Evolutionary conservation across 108 stramenopile genomes (phyloP), one percentile per base, ranked within the genome.

Genomic region (Schizochytrium sp.): DNA sequence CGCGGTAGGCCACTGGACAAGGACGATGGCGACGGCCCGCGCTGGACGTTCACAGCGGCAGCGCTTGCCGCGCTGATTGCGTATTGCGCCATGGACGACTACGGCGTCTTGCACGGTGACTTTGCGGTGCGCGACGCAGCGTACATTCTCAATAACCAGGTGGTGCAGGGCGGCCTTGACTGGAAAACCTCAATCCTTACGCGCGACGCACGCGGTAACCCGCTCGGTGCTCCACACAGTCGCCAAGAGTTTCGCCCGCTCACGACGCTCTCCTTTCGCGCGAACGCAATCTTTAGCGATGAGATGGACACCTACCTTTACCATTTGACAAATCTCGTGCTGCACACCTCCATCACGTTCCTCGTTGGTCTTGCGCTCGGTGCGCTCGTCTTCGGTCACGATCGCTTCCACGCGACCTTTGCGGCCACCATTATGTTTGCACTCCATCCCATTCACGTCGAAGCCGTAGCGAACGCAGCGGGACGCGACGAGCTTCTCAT

Each of bases 401-500:
- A 58, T 12, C 23, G 72, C 53, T 18, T 41, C 55, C 6, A 6
- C 18, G 25, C 72, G 12, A 19, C 57, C 5, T 58, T 83, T 21
- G 76, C 25, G 18, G n/a, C 69, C 16, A 34, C 69, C 18, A 5
- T 89, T 0, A 6, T 45, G 16, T 89, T 89, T n/a, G 71, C 72
- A 8, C 6, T n/a, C 21, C 88, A 89, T 72, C 88, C 88, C 5
- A 71, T 89, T 14, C 88, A 89, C n/a, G 88, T 47, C 12, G 88
- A 89, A 28, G 88, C 88, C 25, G 88, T 89, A 25, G 88, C 69
- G 34, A 89, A 76, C 28, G 10, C 72, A 44, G 19, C 72, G 16
- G 88, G 88, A n/a, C 47, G 88, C 47, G 88, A 28, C 12, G 88
- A 89, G 28, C 72, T 76, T n/a, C 72, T 89, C 28, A 25, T 48